phyloP scores from a whole-genome alignment of 164 flowering plant species.

The Nymphaea colorata region DNA sequence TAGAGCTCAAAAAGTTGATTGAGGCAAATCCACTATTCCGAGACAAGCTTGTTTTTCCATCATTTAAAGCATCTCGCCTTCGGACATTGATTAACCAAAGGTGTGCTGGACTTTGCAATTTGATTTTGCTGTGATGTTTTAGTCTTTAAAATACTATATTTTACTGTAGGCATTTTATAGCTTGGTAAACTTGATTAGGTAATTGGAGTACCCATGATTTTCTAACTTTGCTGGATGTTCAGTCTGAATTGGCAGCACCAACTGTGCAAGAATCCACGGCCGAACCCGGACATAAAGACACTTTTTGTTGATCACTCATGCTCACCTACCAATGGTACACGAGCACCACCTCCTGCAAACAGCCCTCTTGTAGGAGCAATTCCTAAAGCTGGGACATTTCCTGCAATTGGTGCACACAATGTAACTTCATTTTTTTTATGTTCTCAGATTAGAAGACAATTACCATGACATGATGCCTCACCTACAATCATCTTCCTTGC shows the following conservation, averaged over 20 bases:
- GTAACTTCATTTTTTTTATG: constrained; percentile 20
- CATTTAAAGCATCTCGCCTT: constrained; percentile 20
- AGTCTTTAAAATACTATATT: neutral
- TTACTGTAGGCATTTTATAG: neutral
- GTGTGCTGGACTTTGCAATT: neutral
- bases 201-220: neutral
- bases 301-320: constrained; percentile 60
- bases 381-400: constrained; percentile 48
- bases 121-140: neutral
- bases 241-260: constrained; percentile 83
- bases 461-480: neutral
- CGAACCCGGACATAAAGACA: constrained; percentile 64
- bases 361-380: constrained; percentile 38
- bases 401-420: constrained; percentile 52
- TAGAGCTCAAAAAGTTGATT: constrained; percentile 58
- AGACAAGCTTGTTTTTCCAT: constrained; percentile 49
- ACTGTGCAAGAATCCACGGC: constrained; percentile 60
- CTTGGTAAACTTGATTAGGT: neutral
- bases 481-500: constrained; percentile 7
- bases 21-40: constrained; percentile 68
- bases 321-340: constrained; percentile 38
- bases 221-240: constrained; percentile 12
- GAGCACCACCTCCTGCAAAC: constrained; percentile 39
- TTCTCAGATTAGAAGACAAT: neutral
- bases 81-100: constrained; percentile 2